Evolutionary conservation across 306 rosid species (phyloP).

Genomic region (Acacia melanoxylon): DNA sequence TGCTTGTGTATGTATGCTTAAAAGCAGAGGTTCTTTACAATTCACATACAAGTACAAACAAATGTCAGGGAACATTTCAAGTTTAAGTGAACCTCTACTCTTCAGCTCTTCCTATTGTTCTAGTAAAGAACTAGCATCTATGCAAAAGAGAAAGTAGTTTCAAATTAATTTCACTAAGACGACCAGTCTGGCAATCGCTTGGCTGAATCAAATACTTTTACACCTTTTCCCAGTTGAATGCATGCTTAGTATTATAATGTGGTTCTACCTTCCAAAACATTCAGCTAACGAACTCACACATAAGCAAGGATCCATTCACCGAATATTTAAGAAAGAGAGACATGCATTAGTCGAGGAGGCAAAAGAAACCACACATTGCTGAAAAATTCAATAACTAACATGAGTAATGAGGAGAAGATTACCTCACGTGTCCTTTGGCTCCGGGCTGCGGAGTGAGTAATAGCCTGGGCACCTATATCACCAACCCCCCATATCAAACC

Average conservation of each 20-base stretch:
- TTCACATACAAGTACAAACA: not conserved
- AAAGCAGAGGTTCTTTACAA: slow-evolving; percentile 6
- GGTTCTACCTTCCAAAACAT: slow-evolving; percentile 9
- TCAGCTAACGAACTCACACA: slow-evolving; percentile 10
- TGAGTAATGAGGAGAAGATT: not conserved
- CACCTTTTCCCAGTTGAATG: not conserved
- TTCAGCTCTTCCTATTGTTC: not conserved
- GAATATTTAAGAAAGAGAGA: not conserved
- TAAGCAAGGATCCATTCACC: slow-evolving; percentile 17
- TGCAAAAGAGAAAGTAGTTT: not conserved
- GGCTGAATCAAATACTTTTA: not conserved
- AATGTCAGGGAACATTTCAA: not conserved
- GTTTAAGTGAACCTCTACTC: not conserved
- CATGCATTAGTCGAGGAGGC: slow-evolving; percentile 20
- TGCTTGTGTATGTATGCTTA: not conserved
- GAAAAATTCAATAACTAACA: not conserved
- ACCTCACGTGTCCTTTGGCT: slow-evolving; percentile 28
- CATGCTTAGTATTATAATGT: not conserved
- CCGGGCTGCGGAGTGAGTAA: slow-evolving; percentile 41
- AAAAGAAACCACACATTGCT: not conserved
- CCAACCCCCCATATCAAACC: slow-evolving; percentile 64
- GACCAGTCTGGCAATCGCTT: not conserved
- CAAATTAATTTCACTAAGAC: not conserved
- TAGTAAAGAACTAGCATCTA: not conserved
- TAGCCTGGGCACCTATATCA: slow-evolving; percentile 62